phyloP scores from a whole-genome alignment of 192 early-diverging fungal species.

The Coemansia sp. region DNA sequence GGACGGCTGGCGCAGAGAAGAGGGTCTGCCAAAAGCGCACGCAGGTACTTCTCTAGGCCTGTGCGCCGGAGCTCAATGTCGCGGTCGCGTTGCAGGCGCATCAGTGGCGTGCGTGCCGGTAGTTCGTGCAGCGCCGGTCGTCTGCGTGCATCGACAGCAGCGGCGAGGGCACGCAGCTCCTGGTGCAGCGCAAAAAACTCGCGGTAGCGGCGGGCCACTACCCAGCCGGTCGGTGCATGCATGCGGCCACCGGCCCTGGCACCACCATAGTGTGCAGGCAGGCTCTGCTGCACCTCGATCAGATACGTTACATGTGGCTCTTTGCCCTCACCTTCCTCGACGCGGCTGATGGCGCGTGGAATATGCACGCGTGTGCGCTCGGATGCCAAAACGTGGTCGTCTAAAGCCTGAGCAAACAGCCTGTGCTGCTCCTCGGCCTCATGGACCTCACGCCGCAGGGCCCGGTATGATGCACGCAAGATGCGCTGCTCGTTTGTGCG shows the following conservation, averaged over 20 bases:
- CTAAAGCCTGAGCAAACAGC: constrained; percentile 56
- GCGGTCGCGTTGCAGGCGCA: constrained; percentile 61
- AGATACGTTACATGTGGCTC: constrained; percentile 36
- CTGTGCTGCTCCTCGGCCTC: constrained; percentile 60
- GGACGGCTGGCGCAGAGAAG: constrained; percentile 61
- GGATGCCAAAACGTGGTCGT: constrained; percentile 60
- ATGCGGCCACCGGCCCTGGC: neutral
- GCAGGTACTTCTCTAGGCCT: constrained; percentile 71
- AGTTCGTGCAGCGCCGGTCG: too few species aligned
- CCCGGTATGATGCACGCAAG: constrained; percentile 55
- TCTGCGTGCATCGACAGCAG: constrained; percentile 53
- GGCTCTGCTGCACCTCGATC: constrained; percentile 68
- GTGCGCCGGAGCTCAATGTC: constrained; percentile 65
- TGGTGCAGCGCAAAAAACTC: constrained; percentile 84
- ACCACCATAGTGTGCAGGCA: constrained; percentile 40
- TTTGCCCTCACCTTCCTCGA: neutral
- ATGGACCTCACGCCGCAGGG: constrained; percentile 55
- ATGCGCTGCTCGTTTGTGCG: constrained; percentile 62
- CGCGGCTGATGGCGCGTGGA: constrained; percentile 27
- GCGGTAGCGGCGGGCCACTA: constrained; percentile 74
- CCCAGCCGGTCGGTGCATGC: constrained; percentile 56
- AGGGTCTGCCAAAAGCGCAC: constrained; percentile 51
- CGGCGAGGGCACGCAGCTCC: constrained; percentile 55
- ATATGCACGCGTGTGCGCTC: constrained; percentile 42
- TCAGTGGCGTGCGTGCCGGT: constrained; percentile 67